Conservation (phyloP, 257 asterid species). For the Mitragyna speciosa region DNA sequence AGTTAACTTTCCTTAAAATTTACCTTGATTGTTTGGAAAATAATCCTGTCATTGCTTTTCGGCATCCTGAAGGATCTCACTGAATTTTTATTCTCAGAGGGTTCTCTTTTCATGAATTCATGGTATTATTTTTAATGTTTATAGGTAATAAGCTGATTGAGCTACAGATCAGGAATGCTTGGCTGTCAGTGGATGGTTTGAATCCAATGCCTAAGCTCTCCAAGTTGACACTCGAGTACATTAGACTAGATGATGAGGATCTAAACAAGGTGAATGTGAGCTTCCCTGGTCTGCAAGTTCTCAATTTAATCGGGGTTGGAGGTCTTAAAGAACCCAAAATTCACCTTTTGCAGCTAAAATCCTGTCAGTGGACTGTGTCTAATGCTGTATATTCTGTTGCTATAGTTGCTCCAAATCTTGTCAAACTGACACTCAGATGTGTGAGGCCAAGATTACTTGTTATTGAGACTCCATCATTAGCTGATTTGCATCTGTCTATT, state of each 20-base stretch:
- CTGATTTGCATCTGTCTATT: slow-evolving; percentile 49
- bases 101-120: background rate
- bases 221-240: slow-evolving; percentile 67
- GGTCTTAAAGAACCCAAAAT: slow-evolving; percentile 75
- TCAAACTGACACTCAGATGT: slow-evolving; percentile 53
- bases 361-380: slow-evolving; percentile 61
- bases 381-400: slow-evolving; percentile 63
- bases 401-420: slow-evolving; percentile 55
- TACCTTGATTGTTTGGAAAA: background rate
- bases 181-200: slow-evolving; percentile 69
- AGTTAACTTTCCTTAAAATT: background rate
- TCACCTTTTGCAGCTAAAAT: slow-evolving; percentile 53
- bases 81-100: background rate
- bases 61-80: background rate
- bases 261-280: slow-evolving; percentile 57
- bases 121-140: slow-evolving; percentile 8
- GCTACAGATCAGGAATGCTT: slow-evolving; percentile 65
- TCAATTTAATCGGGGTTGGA: slow-evolving; percentile 74
- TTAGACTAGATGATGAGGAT: slow-evolving; percentile 79
- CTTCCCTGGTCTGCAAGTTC: slow-evolving; percentile 58
- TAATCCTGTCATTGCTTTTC: background rate
- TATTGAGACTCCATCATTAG: slow-evolving; percentile 56
- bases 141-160: slow-evolving; percentile 61
- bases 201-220: slow-evolving; percentile 62
- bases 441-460: slow-evolving; percentile 55